These are phyloP conservation scores for Epichloe festucae DNA, from an alignment of 2,329 filamentous ascomycete species.

Conservation along the genomic window DNA sequence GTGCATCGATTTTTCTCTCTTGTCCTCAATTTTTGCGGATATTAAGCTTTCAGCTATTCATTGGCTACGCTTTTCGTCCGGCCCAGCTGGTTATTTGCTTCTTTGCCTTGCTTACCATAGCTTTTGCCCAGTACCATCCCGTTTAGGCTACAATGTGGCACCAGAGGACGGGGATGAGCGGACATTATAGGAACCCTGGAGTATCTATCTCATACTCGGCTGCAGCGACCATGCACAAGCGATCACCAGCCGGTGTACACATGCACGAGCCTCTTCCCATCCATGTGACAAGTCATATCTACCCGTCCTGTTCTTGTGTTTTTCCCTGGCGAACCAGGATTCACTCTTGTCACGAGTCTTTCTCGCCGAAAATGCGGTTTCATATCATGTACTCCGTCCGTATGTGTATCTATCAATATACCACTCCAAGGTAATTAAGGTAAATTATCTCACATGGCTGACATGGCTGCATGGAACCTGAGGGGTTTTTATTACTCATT, in stretches of 20 bases:
- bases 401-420: neutral
- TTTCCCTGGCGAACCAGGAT: slow-evolving; percentile 1
- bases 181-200: neutral
- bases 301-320: neutral
- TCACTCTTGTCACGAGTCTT: neutral
- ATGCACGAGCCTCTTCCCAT: slow-evolving; percentile 7
- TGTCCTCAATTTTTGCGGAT: neutral
- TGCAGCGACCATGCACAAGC: slow-evolving; percentile 8
- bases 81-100: neutral
- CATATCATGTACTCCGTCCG: neutral
- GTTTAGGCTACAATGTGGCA: slow-evolving; percentile 4
- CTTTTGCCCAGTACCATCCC: slow-evolving; percentile 2
- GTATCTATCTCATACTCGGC: slow-evolving; percentile 2
- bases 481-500: neutral
- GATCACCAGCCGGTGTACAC: slow-evolving; percentile 15
- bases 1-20: neutral
- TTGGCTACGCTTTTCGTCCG: neutral
- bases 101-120: neutral
- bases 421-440: neutral
- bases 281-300: slow-evolving; percentile 4
- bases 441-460: neutral
- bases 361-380: neutral
- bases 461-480: neutral
- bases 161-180: neutral
- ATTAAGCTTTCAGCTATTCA: neutral